A percentile compares a stretch with the other conserved stretches of the same genome.
phyloP scores from a whole-genome alignment of 768 basidiomycete genomes.

The Ephemerocybe angulata region DNA sequence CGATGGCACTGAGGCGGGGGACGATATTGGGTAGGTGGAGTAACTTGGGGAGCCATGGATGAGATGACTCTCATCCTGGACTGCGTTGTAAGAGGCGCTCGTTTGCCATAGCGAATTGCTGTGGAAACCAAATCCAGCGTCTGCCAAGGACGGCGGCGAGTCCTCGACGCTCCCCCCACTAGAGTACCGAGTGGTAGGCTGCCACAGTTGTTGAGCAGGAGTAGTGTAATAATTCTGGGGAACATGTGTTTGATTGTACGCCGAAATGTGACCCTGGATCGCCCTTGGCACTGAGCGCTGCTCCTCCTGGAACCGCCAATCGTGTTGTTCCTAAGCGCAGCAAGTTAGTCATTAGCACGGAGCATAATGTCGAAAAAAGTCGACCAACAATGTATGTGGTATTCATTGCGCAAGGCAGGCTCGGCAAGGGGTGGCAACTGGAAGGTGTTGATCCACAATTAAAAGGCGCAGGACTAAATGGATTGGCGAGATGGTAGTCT shows the following conservation, averaged over 20 bases:
- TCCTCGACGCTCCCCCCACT: neutral
- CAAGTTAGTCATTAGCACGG: neutral
- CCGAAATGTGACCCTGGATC: neutral
- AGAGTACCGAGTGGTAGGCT: neutral
- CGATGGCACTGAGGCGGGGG: neutral
- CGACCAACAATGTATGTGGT: neutral
- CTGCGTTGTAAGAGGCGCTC: neutral
- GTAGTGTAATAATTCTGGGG: neutral
- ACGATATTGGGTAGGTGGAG: neutral
- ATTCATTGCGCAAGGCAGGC: neutral
- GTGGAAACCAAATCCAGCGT: neutral
- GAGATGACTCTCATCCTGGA: neutral
- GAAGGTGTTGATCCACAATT: neutral
- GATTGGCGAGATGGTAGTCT: neutral
- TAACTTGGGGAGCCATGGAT: neutral
- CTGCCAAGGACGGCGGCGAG: neutral
- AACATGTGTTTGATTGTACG: neutral
- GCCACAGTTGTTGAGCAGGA: neutral
- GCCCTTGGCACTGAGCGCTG: neutral
- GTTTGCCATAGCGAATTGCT: neutral
- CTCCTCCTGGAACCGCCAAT: neutral
- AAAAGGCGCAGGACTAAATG: neutral
- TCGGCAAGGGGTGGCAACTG: neutral
- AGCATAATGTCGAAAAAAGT: neutral
- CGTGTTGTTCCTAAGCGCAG: neutral